Conservation (phyloP, 495 filamentous ascomycete genomes). For the Amorphotheca resinae region DNA sequence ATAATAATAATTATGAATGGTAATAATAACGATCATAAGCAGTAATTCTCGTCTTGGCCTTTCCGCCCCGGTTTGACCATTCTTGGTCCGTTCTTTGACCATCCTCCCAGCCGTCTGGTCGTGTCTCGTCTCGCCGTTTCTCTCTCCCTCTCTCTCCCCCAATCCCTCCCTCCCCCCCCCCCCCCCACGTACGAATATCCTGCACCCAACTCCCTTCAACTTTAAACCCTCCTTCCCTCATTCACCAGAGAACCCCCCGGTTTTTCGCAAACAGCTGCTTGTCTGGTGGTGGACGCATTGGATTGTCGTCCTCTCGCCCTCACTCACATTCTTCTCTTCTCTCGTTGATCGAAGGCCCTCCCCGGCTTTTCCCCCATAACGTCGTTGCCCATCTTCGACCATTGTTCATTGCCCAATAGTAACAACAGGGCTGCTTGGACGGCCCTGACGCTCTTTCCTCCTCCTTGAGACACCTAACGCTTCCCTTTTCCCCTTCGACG, state of each 20-base stretch:
- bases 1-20: no score
- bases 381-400: background rate
- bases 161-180: background rate
- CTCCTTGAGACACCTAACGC: conserved; percentile 6
- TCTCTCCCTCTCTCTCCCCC: no score
- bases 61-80: no score
- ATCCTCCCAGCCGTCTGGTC: no score
- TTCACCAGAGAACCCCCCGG: no score
- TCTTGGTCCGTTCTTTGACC: no score
- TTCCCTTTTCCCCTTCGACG: background rate
- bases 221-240: conserved; percentile 7
- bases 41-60: no score
- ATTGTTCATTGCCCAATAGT: background rate
- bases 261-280: no score
- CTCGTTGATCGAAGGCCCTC: background rate
- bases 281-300: conserved; percentile 20
- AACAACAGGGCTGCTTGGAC: conserved; percentile 4
- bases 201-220: background rate
- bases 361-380: background rate
- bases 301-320: conserved; percentile 16
- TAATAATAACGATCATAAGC: no score
- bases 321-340: background rate
- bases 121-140: no score
- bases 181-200: background rate
- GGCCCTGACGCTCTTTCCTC: conserved; percentile 10